Evolutionary conservation across 306 rosid species (phyloP).

Genomic region (Glycine latifolia): DNA sequence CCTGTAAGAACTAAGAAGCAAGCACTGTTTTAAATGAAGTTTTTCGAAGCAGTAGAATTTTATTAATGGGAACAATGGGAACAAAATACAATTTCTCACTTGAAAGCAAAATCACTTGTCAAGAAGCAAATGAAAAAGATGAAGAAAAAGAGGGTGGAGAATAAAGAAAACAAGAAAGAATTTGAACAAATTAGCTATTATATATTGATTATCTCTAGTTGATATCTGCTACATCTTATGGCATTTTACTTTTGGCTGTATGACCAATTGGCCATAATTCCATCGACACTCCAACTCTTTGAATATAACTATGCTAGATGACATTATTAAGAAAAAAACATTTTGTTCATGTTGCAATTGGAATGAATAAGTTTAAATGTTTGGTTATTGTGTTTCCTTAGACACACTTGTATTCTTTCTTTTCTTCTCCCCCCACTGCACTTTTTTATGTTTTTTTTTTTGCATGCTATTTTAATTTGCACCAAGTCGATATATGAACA

Average conservation of each 20-base stretch:
- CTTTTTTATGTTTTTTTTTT: not conserved
- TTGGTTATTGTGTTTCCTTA: not conserved
- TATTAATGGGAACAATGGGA: not conserved
- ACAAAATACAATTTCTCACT: not conserved
- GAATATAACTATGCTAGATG: not conserved
- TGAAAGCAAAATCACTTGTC: not conserved
- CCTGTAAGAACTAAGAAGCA: not conserved
- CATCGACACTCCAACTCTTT: too few relatives aligned
- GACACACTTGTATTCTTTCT: conserved; percentile 21
- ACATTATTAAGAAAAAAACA: not conserved
- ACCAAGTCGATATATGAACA: not conserved
- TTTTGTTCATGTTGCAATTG: conserved; percentile 21
- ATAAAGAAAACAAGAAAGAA: not conserved
- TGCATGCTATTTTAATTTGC: conserved; percentile 7
- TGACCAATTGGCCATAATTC: too few relatives aligned
- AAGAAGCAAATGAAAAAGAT: not conserved
- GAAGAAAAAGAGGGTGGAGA: not conserved
- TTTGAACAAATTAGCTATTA: too few relatives aligned
- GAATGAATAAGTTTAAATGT: not conserved
- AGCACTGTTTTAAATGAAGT: not conserved
- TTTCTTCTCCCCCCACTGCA: conserved; percentile 3
- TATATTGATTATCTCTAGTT: too few relatives aligned
- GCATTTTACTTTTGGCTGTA: too few relatives aligned
- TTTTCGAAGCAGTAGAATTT: not conserved
- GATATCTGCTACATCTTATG: too few relatives aligned